Evolutionary conservation across 1,284 basidiomycete genomes (phyloP).

Genomic region (Ceratobasidium sp.): DNA sequence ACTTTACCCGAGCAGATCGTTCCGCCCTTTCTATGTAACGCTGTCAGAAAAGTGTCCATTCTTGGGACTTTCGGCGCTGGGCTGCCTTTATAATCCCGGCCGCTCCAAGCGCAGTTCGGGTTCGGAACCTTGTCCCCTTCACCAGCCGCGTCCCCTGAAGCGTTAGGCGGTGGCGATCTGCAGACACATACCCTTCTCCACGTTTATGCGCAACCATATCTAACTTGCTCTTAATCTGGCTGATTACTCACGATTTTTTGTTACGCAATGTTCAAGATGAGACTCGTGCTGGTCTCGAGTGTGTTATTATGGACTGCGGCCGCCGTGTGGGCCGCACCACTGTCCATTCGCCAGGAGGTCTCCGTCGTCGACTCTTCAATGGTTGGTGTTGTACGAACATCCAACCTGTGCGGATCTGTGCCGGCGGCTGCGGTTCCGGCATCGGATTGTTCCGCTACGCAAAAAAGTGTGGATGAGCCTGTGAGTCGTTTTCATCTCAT

Average conservation of each 20-base stretch:
- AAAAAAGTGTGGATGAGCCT: slow-evolving; percentile 6
- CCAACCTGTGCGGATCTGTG: slow-evolving; percentile 7
- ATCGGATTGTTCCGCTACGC: neutral
- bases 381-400: neutral
- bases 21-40: slow-evolving; percentile 27
- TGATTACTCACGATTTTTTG: slow-evolving; percentile 10
- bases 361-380: neutral
- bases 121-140: slow-evolving; percentile 23
- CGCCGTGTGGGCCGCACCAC: slow-evolving; percentile 26
- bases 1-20: slow-evolving; percentile 22
- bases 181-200: slow-evolving; percentile 8
- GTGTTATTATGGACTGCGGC: slow-evolving; percentile 7
- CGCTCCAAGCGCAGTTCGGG: slow-evolving; percentile 2
- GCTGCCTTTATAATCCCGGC: slow-evolving; percentile 4
- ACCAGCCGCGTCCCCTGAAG: neutral
- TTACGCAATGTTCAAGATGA: slow-evolving; percentile 27
- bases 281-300: slow-evolving; percentile 44
- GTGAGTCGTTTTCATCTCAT: slow-evolving; percentile 41
- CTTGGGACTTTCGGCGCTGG: slow-evolving; percentile 28
- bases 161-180: slow-evolving; percentile 38
- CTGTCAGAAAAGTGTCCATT: slow-evolving; percentile 10
- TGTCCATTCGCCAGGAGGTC: neutral
- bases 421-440: neutral
- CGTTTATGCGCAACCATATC: neutral
- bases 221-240: neutral